Conservation (phyloP, 2,329 filamentous ascomycete species). For the Blastomyces percursus region DNA sequence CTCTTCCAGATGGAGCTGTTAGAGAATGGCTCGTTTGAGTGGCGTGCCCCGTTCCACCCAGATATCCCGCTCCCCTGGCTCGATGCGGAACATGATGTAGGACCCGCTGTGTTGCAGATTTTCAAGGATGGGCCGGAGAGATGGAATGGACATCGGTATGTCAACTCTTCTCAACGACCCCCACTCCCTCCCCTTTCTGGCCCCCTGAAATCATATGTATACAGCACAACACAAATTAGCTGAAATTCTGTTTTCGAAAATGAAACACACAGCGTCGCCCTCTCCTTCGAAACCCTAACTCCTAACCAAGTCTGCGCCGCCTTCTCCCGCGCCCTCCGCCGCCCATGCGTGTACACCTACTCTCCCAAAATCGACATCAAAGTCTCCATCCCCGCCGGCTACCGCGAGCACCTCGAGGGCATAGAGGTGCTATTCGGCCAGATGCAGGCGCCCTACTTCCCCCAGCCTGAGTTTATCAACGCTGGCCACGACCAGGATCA, state of each 20-base stretch:
- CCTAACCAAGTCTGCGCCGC: slow-evolving; percentile 70
- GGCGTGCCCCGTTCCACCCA: slow-evolving; percentile 89
- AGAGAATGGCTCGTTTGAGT: slow-evolving; percentile 70
- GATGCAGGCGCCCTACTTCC: slow-evolving; percentile 52
- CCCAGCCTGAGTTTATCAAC: slow-evolving; percentile 45
- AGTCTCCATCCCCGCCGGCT: slow-evolving; percentile 76
- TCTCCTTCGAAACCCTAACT: slow-evolving; percentile 82
- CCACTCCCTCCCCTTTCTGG: too few relatives aligned
- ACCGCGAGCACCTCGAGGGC: slow-evolving; percentile 71
- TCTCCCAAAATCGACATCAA: slow-evolving; percentile 66
- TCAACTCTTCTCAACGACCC: slow-evolving; percentile 4
- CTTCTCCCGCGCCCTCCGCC: slow-evolving; percentile 67
- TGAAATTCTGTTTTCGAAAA: neutral
- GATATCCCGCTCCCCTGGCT: slow-evolving; percentile 86
- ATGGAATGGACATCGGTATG: slow-evolving; percentile 65
- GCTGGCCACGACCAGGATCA: slow-evolving; percentile 18
- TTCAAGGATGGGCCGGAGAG: slow-evolving; percentile 85
- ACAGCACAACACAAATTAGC: too few relatives aligned
- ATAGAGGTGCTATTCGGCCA: slow-evolving; percentile 50
- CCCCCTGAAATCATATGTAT: too few relatives aligned
- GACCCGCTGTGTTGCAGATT: slow-evolving; percentile 80
- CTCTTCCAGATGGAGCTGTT: slow-evolving; percentile 91
- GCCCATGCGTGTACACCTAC: slow-evolving; percentile 66
- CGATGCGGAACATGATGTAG: slow-evolving; percentile 91
- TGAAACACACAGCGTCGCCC: slow-evolving; percentile 55